Evolutionary conservation across 768 basidiomycete species (phyloP), one percentile per base, ranked within the genome.

Genomic region (Ephemerocybe angulata): DNA sequence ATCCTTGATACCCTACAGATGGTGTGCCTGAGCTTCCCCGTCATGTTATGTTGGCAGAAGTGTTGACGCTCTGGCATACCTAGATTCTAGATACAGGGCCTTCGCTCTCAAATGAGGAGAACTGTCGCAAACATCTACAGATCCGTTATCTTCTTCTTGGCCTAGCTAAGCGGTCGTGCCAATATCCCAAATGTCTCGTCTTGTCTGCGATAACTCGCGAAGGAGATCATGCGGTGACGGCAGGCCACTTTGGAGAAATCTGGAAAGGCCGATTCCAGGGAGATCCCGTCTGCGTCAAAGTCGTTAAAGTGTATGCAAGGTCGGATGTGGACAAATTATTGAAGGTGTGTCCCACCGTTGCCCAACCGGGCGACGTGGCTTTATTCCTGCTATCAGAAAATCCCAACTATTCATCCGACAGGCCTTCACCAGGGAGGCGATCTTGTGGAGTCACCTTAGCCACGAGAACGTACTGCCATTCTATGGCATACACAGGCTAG

Each of bases 221-320:
- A 11, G 30, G 57, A 0, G 57, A 59, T 3, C 48, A 47, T 7
- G 54, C 59, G 1, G 53, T 60, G 4, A 55, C 66, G 1, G 53
- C 56, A 13, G 70, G 70, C 6, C 55, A 61, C 15, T 71, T 68
- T 48, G 63, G 67, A 8, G 70, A 70, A 13, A 62, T 71, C 10
- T 66, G 65, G 59, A 65, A 50, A 50, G 67, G 64, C 2, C 10
- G 44, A 12, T 58, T 60, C 37, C 54, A 54, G 1, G 61, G 57
- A 8, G 56, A 58, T 25, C 22, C 51, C 3, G 64, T 71, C 2
- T 68, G 66, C 44, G 31, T 68, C 43, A 71, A 71, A 50, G 49
- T 67, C 2, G 52, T 69, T 19, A 65, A 58, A 40, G 51, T 66
- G 38, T 67, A 65, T 24, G 57, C 64, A 55, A 59, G 28, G 17